These are phyloP conservation scores for Rhynchospora breviuscula DNA, from an alignment of 176 grass and related monocot genomes.

Conservation along the genomic window DNA sequence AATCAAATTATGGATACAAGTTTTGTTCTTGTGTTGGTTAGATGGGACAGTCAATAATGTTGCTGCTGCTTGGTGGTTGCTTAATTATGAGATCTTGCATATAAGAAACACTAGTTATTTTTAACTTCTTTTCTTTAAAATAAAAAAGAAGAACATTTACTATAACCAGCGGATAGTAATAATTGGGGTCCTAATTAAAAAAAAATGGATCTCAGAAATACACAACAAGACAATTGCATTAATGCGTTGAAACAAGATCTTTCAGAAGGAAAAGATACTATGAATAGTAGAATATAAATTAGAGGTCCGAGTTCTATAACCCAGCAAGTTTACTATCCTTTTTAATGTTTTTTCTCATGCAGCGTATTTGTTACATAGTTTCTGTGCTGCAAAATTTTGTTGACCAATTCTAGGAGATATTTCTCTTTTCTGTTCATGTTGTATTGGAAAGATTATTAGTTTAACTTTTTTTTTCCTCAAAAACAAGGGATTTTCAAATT, in stretches of 20 bases:
- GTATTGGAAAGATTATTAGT: not conserved
- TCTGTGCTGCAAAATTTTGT: not conserved
- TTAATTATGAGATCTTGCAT: not conserved
- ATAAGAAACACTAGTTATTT: not conserved
- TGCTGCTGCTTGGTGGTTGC: not conserved
- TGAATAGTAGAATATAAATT: not conserved
- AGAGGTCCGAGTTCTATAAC: not conserved
- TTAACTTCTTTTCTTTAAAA: not conserved
- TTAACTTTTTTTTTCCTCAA: not conserved
- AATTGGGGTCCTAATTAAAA: not conserved
- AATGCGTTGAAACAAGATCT: not conserved
- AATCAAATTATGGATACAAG: not conserved
- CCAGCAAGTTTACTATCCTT: not conserved
- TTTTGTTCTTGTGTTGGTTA: conserved; percentile 23
- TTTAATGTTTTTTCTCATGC: not conserved
- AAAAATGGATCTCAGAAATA: not conserved
- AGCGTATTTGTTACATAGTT: not conserved
- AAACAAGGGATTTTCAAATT: not conserved
- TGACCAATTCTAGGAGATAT: not conserved
- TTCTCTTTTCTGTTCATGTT: not conserved
- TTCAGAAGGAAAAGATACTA: not conserved
- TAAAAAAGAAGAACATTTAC: not conserved
- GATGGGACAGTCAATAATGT: conserved; percentile 6
- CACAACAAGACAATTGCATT: not conserved
- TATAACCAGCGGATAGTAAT: not conserved